Evolutionary conservation across 768 basidiomycete genomes (phyloP).

Genomic region (Naganishia friedmannii): DNA sequence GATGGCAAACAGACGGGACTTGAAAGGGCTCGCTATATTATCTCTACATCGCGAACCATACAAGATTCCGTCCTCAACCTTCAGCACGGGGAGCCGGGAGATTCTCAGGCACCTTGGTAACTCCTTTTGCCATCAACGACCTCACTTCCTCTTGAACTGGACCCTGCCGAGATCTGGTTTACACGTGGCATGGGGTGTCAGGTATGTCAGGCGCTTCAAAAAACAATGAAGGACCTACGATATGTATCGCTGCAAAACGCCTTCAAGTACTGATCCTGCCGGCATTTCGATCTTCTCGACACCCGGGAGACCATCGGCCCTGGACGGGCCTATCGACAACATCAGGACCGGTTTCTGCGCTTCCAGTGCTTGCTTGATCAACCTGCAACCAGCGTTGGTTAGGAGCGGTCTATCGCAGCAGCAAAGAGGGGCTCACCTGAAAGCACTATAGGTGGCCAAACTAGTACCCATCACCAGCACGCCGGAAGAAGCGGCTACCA

Average conservation of each 20-base stretch:
- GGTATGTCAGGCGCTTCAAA: neutral
- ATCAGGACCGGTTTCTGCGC: slow-evolving; percentile 73
- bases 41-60: neutral
- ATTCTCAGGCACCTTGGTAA: slow-evolving; percentile 24
- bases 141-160: slow-evolving; percentile 23
- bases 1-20: no score
- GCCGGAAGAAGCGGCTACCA: slow-evolving; percentile 62
- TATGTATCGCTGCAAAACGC: slow-evolving; percentile 53
- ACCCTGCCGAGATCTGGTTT: slow-evolving; percentile 4
- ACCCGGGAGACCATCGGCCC: slow-evolving; percentile 65
- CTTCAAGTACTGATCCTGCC: slow-evolving; percentile 69
- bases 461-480: slow-evolving; percentile 84
- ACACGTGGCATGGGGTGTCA: neutral
- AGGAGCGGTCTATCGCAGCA: neutral
- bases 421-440: slow-evolving; percentile 59
- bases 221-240: neutral
- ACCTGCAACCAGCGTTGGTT: slow-evolving; percentile 53
- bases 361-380: slow-evolving; percentile 75
- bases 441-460: slow-evolving; percentile 89
- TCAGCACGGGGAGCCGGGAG: slow-evolving; percentile 1
- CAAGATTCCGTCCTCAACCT: neutral
- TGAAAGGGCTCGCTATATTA: neutral
- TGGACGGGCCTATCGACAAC: slow-evolving; percentile 81
- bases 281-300: slow-evolving; percentile 76
- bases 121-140: slow-evolving; percentile 27